Conservation (phyloP, 495 filamentous ascomycete genomes). For the Podospora appendiculata region DNA sequence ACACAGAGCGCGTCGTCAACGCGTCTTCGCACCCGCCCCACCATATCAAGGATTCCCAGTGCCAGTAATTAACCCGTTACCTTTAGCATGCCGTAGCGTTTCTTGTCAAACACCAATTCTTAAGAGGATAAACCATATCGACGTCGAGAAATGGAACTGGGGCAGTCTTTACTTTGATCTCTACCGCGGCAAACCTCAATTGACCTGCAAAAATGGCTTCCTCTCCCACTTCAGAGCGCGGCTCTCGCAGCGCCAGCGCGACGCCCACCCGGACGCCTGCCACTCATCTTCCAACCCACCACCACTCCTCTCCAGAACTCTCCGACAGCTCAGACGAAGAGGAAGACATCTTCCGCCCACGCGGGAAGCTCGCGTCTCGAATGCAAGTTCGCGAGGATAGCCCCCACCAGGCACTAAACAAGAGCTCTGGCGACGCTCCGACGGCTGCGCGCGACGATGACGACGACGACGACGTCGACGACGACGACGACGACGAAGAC, state of each 20-base stretch:
- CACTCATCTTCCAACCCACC: constrained; percentile 5
- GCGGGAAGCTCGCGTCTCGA: constrained; percentile 62
- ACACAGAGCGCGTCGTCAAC: too few species aligned
- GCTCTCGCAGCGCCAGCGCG: neutral
- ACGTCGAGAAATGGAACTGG: too few species aligned
- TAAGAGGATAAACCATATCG: too few species aligned
- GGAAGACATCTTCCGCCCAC: constrained; percentile 46
- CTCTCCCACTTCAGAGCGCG: constrained; percentile 10
- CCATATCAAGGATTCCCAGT: too few species aligned
- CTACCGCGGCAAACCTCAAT: constrained; percentile 6
- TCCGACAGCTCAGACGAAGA: constrained; percentile 21
- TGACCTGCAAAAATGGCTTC: constrained; percentile 34
- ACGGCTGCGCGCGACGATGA: constrained; percentile 18
- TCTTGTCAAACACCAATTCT: too few species aligned
- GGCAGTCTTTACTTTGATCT: neutral
- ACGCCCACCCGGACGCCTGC: constrained; percentile 1
- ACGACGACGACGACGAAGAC: constrained; percentile 10
- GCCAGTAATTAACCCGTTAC: too few species aligned
- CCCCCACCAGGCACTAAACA: neutral
- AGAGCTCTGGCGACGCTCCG: neutral
- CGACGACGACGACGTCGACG: constrained; percentile 15
- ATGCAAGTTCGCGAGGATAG: constrained; percentile 40
- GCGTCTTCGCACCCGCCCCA: too few species aligned
- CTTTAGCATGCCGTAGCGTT: too few species aligned
- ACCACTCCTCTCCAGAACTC: neutral